Evolutionary conservation across 352 stramenopile genomes (phyloP).

Genomic region (Achlya hypogyna): DNA sequence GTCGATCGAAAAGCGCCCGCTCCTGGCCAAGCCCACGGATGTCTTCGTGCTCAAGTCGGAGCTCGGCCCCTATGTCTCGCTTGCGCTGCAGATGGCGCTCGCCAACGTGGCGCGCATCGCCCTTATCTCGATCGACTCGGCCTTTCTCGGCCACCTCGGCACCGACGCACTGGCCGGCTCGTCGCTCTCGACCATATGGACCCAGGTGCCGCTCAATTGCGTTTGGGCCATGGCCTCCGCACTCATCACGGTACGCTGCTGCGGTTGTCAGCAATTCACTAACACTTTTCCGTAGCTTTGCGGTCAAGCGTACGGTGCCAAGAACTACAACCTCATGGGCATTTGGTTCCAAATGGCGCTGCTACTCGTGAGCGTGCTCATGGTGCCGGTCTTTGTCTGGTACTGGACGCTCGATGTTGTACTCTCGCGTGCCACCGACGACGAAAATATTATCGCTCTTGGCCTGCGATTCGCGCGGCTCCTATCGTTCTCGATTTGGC

Average conservation of each 20-base stretch:
- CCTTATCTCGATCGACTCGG: slow-evolving; percentile 71
- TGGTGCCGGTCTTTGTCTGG: slow-evolving; percentile 62
- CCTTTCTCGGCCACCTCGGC: slow-evolving; percentile 71
- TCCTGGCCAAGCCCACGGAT: slow-evolving; percentile 7
- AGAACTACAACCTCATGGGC: slow-evolving; percentile 66
- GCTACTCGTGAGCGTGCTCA: slow-evolving; percentile 51
- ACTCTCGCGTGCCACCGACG: slow-evolving; percentile 49
- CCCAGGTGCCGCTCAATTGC: slow-evolving; percentile 61
- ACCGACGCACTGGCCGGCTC: slow-evolving; percentile 59
- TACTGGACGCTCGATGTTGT: slow-evolving; percentile 60
- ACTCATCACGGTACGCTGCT: slow-evolving; percentile 39
- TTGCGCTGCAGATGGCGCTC: slow-evolving; percentile 71
- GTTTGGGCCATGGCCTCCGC: slow-evolving; percentile 73
- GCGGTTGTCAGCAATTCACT: slow-evolving; percentile 29
- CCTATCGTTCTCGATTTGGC: slow-evolving; percentile 70
- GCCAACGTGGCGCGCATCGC: slow-evolving; percentile 68
- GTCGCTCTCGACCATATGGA: slow-evolving; percentile 69
- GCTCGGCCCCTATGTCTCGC: slow-evolving; percentile 54
- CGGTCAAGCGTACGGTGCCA: slow-evolving; percentile 65
- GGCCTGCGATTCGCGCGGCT: slow-evolving; percentile 63
- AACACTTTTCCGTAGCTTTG: slow-evolving; percentile 37
- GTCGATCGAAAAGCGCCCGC: background rate
- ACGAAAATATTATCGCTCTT: slow-evolving; percentile 50
- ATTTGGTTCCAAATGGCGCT: slow-evolving; percentile 73
- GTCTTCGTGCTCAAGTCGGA: slow-evolving; percentile 43